Percentiles rank a stretch among this genome's conserved stretches.
Conservation (phyloP, 148 eudicot genomes). For the Camellia sinensis region DNA sequence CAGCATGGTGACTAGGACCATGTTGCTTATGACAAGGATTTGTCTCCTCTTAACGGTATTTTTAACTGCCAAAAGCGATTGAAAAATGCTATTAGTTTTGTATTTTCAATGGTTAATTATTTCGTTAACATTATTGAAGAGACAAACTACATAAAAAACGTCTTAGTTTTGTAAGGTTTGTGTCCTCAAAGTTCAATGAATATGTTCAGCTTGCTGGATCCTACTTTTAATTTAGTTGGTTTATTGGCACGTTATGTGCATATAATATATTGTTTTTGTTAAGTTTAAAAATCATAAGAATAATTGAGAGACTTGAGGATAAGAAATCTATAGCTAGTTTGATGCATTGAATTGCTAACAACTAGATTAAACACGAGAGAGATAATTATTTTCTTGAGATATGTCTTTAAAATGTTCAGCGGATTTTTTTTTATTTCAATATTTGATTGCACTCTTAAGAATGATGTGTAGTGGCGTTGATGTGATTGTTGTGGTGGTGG, state of each 20-base stretch:
- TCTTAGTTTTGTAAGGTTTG: not conserved
- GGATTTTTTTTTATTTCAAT: too few relatives aligned
- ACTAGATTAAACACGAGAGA: not conserved
- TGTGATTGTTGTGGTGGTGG: too few relatives aligned
- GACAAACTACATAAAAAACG: not conserved
- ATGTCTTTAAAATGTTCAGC: too few relatives aligned
- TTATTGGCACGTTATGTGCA: not conserved
- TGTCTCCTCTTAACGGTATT: conserved; percentile 7
- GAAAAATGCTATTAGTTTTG: not conserved
- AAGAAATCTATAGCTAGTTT: not conserved
- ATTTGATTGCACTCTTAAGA: too few relatives aligned
- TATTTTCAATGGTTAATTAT: conserved; percentile 8
- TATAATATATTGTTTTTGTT: not conserved
- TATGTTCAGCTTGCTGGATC: not conserved
- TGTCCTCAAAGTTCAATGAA: conserved; percentile 9
- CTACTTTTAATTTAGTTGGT: not conserved
- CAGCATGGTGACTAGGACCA: not conserved
- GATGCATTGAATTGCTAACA: conserved; percentile 7
- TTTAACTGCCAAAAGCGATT: not conserved
- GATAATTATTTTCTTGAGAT: not conserved
- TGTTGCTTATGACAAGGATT: not conserved
- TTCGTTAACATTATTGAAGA: conserved; percentile 4
- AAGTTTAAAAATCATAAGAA: not conserved
- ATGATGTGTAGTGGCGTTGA: too few relatives aligned
- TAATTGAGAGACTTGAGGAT: not conserved